These are phyloP conservation scores for Pyrenochaeta sp. DNA, from an alignment of 2,329 filamentous ascomycete genomes.

Conservation along the genomic window DNA sequence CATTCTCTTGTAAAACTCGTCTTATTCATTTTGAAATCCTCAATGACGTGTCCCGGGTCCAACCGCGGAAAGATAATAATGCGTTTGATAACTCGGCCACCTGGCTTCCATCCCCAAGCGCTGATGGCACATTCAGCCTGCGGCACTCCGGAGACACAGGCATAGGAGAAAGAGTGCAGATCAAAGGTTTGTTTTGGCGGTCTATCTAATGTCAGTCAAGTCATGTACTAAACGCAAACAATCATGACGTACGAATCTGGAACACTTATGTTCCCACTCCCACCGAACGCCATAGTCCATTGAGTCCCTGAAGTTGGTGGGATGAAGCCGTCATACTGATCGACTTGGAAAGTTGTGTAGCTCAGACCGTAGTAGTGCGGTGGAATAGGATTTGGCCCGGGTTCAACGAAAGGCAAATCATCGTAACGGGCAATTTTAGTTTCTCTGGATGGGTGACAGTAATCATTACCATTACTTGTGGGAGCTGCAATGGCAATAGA, in stretches of 20 bases:
- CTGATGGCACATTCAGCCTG: slow-evolving; percentile 33
- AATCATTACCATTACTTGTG: neutral
- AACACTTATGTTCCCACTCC: slow-evolving; percentile 27
- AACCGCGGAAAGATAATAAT: slow-evolving; percentile 25
- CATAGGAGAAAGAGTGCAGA: slow-evolving; percentile 27
- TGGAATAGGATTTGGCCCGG: slow-evolving; percentile 19
- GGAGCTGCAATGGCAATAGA: neutral
- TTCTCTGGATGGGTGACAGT: slow-evolving; percentile 1
- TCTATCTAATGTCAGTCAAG: neutral
- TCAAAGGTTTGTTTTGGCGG: slow-evolving; percentile 18
- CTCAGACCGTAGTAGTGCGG: slow-evolving; percentile 24
- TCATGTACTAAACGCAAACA: neutral
- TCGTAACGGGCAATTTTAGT: slow-evolving; percentile 23
- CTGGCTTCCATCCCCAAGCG: slow-evolving; percentile 24
- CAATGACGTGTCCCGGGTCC: slow-evolving; percentile 22
- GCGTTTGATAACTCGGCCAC: slow-evolving; percentile 16
- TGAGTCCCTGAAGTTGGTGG: slow-evolving; percentile 27
- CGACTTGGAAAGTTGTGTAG: slow-evolving; percentile 29
- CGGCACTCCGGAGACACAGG: slow-evolving; percentile 26
- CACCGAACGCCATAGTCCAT: slow-evolving; percentile 29
- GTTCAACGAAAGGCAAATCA: slow-evolving; percentile 23
- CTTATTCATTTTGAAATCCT: slow-evolving; percentile 29
- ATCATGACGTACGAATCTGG: slow-evolving; percentile 15
- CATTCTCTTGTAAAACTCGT: slow-evolving; percentile 22
- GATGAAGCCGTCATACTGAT: slow-evolving; percentile 29